Percentiles rank a stretch among this genome's conserved stretches.
These are phyloP conservation scores for Tulasnella sp. DNA, from an alignment of 768 basidiomycete species.

Conservation along the genomic window DNA sequence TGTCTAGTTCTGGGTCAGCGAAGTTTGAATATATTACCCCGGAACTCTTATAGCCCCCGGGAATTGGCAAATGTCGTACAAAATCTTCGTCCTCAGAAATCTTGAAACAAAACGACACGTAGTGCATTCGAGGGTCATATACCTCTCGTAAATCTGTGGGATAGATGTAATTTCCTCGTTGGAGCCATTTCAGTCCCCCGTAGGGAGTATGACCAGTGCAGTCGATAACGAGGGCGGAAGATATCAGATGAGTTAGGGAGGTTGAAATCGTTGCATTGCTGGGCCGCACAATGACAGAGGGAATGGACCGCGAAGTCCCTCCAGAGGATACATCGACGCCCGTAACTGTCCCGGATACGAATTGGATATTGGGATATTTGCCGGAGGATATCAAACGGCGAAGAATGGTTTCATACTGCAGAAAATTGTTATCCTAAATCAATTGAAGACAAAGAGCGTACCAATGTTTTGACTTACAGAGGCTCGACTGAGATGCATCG, in stretches of 20 bases:
- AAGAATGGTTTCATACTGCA: slow-evolving; percentile 19
- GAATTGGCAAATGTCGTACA: slow-evolving; percentile 10
- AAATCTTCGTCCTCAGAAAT: slow-evolving; percentile 15
- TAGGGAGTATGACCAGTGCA: not conserved
- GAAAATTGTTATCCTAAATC: too few relatives aligned
- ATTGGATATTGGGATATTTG: slow-evolving; percentile 16
- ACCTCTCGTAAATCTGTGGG: slow-evolving; percentile 2
- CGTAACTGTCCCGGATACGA: slow-evolving; percentile 20
- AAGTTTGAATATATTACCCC: slow-evolving; percentile 2
- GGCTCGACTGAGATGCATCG: too few relatives aligned
- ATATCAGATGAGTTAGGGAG: slow-evolving; percentile 4
- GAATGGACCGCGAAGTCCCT: too few relatives aligned
- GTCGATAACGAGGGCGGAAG: slow-evolving; percentile 18
- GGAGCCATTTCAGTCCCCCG: not conserved
- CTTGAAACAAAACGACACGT: slow-evolving; percentile 12
- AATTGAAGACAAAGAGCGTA: not conserved
- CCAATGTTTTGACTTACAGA: too few relatives aligned
- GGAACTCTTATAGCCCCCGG: slow-evolving; percentile 14
- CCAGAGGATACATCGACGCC: slow-evolving; percentile 3
- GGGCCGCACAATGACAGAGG: too few relatives aligned
- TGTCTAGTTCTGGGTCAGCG: slow-evolving; percentile 8
- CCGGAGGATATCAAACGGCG: slow-evolving; percentile 19
- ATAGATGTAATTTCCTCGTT: not conserved
- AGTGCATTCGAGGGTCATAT: slow-evolving; percentile 20
- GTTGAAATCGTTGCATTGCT: too few relatives aligned